These are phyloP conservation scores for Litsea cubeba DNA, from an alignment of 164 flowering plant genomes.

Conservation along the genomic window DNA sequence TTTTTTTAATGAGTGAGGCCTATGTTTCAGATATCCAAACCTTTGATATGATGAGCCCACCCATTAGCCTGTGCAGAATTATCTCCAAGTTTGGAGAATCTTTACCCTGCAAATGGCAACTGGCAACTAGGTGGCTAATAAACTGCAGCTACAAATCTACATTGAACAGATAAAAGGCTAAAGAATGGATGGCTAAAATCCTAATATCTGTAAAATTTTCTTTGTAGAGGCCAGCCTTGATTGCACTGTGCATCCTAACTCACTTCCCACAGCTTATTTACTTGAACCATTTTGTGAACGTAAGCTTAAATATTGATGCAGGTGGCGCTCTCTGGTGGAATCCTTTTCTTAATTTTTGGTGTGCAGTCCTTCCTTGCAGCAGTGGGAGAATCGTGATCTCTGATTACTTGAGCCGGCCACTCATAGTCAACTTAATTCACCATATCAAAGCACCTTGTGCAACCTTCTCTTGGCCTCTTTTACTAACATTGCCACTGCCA, in stretches of 20 bases:
- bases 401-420: not conserved
- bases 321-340: constrained; percentile 86
- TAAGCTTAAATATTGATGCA: constrained; percentile 23
- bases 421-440: too few relatives aligned
- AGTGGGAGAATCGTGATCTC: constrained; percentile 23
- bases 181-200: too few relatives aligned
- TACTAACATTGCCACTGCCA: not conserved
- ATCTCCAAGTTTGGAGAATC: too few relatives aligned
- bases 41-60: too few relatives aligned
- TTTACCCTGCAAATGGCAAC: too few relatives aligned
- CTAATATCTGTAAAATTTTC: too few relatives aligned
- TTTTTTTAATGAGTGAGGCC: too few relatives aligned
- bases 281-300: not conserved
- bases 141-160: too few relatives aligned
- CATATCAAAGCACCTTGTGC: not conserved
- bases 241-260: not conserved
- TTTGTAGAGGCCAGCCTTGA: not conserved
- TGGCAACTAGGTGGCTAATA: too few relatives aligned
- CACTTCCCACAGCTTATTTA: not conserved
- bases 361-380: constrained; percentile 79
- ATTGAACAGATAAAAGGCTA: too few relatives aligned
- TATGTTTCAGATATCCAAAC: too few relatives aligned
- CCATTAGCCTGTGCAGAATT: too few relatives aligned
- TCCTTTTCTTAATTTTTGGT: constrained; percentile 88
- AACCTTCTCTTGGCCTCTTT: not conserved